Percentiles rank a stretch among this genome's conserved stretches.
phyloP scores from a whole-genome alignment of 257 asterid genomes.

The Lavandula angustifolia region DNA sequence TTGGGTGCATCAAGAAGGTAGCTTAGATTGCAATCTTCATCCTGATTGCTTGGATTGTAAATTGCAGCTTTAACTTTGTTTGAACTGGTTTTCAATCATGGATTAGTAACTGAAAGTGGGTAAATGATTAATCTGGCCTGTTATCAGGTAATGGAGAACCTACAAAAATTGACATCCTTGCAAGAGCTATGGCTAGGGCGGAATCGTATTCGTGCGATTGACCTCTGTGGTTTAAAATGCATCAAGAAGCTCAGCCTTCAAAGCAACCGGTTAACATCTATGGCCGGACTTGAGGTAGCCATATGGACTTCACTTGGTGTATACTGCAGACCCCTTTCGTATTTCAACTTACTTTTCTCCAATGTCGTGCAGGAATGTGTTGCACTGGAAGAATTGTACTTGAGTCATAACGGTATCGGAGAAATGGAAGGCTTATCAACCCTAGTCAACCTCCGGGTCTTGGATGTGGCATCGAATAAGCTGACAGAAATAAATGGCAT shows the following conservation, averaged over 20 bases:
- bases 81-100: slow-evolving; percentile 9
- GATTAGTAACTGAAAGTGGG: slow-evolving; percentile 7
- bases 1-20: too few species aligned
- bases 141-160: slow-evolving; percentile 84
- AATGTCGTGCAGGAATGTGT: slow-evolving; percentile 63
- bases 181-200: slow-evolving; percentile 99
- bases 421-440: slow-evolving; percentile 94
- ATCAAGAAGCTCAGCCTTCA: slow-evolving; percentile 94
- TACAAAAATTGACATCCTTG: slow-evolving; percentile 58
- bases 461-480: slow-evolving; percentile 93
- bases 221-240: slow-evolving; percentile 88
- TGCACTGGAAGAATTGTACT: slow-evolving; percentile 88
- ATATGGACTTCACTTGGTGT: slow-evolving; percentile 17
- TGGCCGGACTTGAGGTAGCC: slow-evolving; percentile 82
- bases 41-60: slow-evolving; percentile 5
- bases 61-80: background rate
- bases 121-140: slow-evolving; percentile 11
- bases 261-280: slow-evolving; percentile 88
- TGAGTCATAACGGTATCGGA: slow-evolving; percentile 92
- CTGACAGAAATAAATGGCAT: slow-evolving; percentile 71
- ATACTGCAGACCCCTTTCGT: background rate
- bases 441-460: slow-evolving; percentile 72
- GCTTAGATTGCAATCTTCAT: too few species aligned
- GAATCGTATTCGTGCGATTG: slow-evolving; percentile 77
- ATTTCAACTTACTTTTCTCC: slow-evolving; percentile 24